Evolutionary conservation across 371 early-diverging fungal genomes (phyloP), one percentile per base, ranked within the genome.

Genomic region (Mucor saturninus): DNA sequence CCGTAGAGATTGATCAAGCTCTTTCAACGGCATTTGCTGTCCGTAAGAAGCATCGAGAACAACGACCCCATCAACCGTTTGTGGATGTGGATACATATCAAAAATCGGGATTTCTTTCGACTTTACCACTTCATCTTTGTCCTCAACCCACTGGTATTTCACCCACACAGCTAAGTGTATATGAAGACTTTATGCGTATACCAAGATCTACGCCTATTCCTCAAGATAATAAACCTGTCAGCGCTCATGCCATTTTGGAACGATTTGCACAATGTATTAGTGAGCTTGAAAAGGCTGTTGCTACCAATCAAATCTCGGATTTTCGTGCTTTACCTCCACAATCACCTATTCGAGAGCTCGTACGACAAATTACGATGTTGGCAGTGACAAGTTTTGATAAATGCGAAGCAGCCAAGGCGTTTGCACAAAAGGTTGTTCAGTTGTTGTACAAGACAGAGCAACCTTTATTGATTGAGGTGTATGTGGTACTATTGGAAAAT

Each of bases 361-460:
- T 93, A 30, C 84, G 88, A 7, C 89, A 94, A 62, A 86, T 96
- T n/a, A 72, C 86, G 7, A 54, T 85, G 43, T 65, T 91, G 21
- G 86, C 90, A 4, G 54, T 83, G 3, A 88, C 88, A 37, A 83
- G 91, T 35, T 83, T 81, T 64, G 85, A 85, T 54, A 86, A 89
- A 9, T 92, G 92, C 21, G 96, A 94, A 43, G 80, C 84, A 39
- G 87, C 89, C 5, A 76, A 94, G 61, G 76, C 88, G 10, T 89
- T 95, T 74, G 88, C 94, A 4, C 94, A 97, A 74, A 91, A 90
- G 68, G 80, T 95, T 54, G 90, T 97, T 14, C 86, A 89, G 65
- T 69, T 89, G 15, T 67, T 97, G 55, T 97, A 91, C 79, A 88
- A 87, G 52, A 83, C 83, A 46, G 93, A 94, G 15, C 83, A 84